A percentile compares a stretch with the other conserved stretches of the same genome.
Conservation (phyloP, 208 protist genomes). For the Leishmania arabica region DNA sequence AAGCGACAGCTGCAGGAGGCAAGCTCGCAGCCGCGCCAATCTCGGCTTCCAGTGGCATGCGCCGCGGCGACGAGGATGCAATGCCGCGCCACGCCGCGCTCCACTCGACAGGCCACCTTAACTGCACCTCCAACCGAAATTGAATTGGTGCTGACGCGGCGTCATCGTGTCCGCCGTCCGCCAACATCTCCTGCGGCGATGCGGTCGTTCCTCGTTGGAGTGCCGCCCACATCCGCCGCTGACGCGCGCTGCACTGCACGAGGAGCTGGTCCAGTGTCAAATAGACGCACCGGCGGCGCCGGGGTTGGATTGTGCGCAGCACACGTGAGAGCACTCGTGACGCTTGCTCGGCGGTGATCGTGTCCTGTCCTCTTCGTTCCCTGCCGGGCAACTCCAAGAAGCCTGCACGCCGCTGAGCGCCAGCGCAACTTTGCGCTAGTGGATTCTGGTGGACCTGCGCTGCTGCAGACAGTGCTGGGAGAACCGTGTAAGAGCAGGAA, state of each 20-base stretch:
- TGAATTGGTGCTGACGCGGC: not conserved
- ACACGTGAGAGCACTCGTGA: conserved; percentile 3
- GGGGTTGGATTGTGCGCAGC: not conserved
- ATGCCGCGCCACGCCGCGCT: conserved; percentile 5
- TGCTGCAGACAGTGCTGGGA: not conserved
- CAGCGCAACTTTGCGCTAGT: not conserved
- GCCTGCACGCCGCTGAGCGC: not conserved
- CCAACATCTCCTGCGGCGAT: not conserved
- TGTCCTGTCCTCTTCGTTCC: not conserved
- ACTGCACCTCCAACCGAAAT: conserved; percentile 17
- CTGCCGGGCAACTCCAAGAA: not conserved
- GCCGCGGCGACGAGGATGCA: not conserved
- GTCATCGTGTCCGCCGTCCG: not conserved
- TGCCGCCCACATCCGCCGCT: conserved; percentile 9
- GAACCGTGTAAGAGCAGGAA: conserved; percentile 14
- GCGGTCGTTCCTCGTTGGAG: not conserved
- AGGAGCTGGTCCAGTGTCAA: conserved; percentile 5
- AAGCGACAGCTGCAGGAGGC: not conserved
- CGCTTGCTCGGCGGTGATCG: not conserved
- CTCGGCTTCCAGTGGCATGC: not conserved
- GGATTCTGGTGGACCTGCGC: not conserved
- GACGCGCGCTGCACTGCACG: conserved; percentile 11
- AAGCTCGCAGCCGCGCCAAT: not conserved
- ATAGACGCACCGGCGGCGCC: conserved; percentile 18
- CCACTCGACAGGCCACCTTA: conserved; percentile 28